Evolutionary conservation across 2,329 filamentous ascomycete genomes (phyloP), one percentile per base, ranked within the genome.

Genomic region (Fusarium tanahbumbuense): DNA sequence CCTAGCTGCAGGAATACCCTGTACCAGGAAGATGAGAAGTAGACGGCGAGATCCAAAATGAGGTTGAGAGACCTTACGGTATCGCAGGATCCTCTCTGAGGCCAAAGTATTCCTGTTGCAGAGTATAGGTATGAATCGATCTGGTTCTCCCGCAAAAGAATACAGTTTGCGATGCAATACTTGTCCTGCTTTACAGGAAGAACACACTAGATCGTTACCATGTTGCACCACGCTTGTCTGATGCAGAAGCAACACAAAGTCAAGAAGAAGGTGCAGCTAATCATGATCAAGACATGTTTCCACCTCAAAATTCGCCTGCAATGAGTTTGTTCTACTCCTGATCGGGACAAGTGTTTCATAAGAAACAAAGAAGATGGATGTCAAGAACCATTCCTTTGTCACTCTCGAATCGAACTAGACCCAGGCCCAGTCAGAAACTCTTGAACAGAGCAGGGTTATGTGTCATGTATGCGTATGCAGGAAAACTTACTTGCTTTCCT

Each of bases 251-350:
- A 68, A 60, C 48, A 50, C 55, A 65, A 37, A 67, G 30, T 45
- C 28, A 30, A 56, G 37, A 47, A 46, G 22, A 53, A 54, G 50
- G 42, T 37, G 23, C 34, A 64, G 50, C 23, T 32, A 55, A 40
- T 56, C 18, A 50, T 37, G 28, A 28, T 70, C 46, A 54, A 60
- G 42, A 55, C 32, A 49, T 60, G 46, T 60, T 62, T 54, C 41
- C 41, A 52, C 64, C 52, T 65, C 54, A 61, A 40, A 64, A 50
- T 40, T 41, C 30, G 54, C 25, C 40, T 64, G 58, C 49, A 41
- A 32, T 30, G 30, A 27, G 25, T 20, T 34, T 60, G 45, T 67
- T 68, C 55, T 68, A 68, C 68, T 67, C 68, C 68, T 34, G 56
- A 65, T 52, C 20, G 37, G 47, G 61, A 49, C 9, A 66, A 49